These are phyloP conservation scores for Talaromyces sp. DNA, from an alignment of 2,329 filamentous ascomycete genomes.

Conservation along the genomic window DNA sequence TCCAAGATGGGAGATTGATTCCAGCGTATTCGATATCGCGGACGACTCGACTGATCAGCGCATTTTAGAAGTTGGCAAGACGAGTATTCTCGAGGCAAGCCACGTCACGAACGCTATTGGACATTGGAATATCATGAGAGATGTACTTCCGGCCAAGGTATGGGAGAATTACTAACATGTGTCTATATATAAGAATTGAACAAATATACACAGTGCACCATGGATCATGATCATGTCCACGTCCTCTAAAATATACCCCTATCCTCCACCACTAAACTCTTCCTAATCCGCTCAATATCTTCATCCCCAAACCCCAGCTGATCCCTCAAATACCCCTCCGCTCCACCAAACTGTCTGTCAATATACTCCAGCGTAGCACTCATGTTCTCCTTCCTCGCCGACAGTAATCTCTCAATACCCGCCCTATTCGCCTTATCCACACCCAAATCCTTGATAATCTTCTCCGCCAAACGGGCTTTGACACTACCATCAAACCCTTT, in stretches of 20 bases:
- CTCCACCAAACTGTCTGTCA: constrained; percentile 58
- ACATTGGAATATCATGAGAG: constrained; percentile 91
- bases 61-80: constrained; percentile 51
- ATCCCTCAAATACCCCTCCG: constrained; percentile 60
- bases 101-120: constrained; percentile 73
- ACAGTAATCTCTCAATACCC: constrained; percentile 46
- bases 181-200: neutral
- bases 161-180: constrained; percentile 78
- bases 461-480: constrained; percentile 47
- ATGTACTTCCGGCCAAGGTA: constrained; percentile 69
- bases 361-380: constrained; percentile 53
- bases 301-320: constrained; percentile 57
- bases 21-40: constrained; percentile 31
- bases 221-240: neutral
- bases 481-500: constrained; percentile 45
- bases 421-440: constrained; percentile 48
- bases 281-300: constrained; percentile 50
- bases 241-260: constrained; percentile 13
- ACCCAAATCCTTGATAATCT: constrained; percentile 37
- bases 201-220: neutral
- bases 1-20: constrained; percentile 67
- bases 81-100: constrained; percentile 63
- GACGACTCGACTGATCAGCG: constrained; percentile 45
- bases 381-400: constrained; percentile 51
- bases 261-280: constrained; percentile 47